Base-by-base conservation (phyloP, 78 protist species). In the Trichosphaerium sp. region DNA sequence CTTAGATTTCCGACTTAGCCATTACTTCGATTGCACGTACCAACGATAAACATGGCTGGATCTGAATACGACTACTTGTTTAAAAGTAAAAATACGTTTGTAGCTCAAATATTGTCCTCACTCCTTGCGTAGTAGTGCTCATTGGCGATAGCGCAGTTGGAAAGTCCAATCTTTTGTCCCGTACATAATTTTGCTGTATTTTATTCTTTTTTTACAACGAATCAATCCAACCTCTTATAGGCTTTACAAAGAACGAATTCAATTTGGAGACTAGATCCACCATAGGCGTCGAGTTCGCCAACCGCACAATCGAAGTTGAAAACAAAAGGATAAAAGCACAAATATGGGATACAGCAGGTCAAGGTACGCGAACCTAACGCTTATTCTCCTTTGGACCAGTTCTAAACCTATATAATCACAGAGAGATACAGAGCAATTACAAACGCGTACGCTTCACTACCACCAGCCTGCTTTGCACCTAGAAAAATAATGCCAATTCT, bases 131-230 rank as follows among this genome's bases (percentile, higher is more conserved):
- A 89, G 96, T 96, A 2, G 99, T 96, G 1, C 71, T 96, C 63
- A 94, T 96, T 60, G 99, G 99, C 2, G 98, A 96, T 68, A 84
- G 93, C 12, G 99, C 98, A 12, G 99, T 96, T 11, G 98, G 99
- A 38, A 96, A 96, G 73, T 73, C 85, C 2, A 90, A 90, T 48
- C 75, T 90, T 10, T 81, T 86, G 40, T 79, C 88, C 1, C 80
- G 94, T 44, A 66, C 69, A 51, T 59, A 71, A 32, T 61, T 47
- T 47, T 47, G 21, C 21, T 21, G 51, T 47, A n/a, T 47, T 47
- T 47, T n/a, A 47, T 28, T 56, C 15, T n/a, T 14, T 37, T 37
- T 14, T n/a, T 37, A 28, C 61, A 56, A n/a, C n/a, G n/a, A 44
- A 18, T 15, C 26, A 15, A 15, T 52, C 85, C 35, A 85, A 85